Evolutionary conservation across 495 filamentous ascomycete species (phyloP), one percentile per base, ranked within the genome.

Genomic region (Xylaria cubensis): DNA sequence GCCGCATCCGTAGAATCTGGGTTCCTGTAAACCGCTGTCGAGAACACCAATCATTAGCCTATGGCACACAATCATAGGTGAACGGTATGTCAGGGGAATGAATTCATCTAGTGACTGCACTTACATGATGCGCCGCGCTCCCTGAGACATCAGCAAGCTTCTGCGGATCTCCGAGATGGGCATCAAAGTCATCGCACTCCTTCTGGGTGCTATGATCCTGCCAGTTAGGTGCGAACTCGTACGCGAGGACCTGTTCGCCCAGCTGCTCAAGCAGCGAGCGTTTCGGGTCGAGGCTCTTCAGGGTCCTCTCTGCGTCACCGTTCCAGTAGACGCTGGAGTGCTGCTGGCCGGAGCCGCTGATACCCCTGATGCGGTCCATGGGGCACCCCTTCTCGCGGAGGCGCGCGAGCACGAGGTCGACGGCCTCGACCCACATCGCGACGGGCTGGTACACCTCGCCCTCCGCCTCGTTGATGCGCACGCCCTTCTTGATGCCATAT

Each of bases 251-350:
- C 1, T 81, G 82, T 5, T 5, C 55, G 12, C 64, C 74, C n/a
- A 95, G 81, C 81, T 96, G 93, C 55, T 91, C 88, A 50, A 93
- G 87, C 29, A 95, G 82, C 1, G 83, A 75, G 78, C 86, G 88
- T 50, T 79, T 81, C 5, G 87, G 71, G 74, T 94, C 85, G 29
- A 98, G 83, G 19, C 74, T 84, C 9, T 75, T 80, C 55, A 98
- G 85, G 29, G 92, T 74, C 6, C 74, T 64, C 78, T 94, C 93
- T n/a, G 91, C 94, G 67, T 91, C 83, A 21, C 82, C 72, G 34
- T 86, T 90, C 95, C 96, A 98, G 84, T 97, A 91, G 5, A 99
- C 93, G 78, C 94, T 98, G 8, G 95, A 95, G 77, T 98, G 96
- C 83, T 99, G 96, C 85, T 97, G 95, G 68, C 96, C 95, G 15